Base-by-base conservation (phyloP, 2,329 filamentous ascomycete genomes). In the Botrytis galanthina region DNA sequence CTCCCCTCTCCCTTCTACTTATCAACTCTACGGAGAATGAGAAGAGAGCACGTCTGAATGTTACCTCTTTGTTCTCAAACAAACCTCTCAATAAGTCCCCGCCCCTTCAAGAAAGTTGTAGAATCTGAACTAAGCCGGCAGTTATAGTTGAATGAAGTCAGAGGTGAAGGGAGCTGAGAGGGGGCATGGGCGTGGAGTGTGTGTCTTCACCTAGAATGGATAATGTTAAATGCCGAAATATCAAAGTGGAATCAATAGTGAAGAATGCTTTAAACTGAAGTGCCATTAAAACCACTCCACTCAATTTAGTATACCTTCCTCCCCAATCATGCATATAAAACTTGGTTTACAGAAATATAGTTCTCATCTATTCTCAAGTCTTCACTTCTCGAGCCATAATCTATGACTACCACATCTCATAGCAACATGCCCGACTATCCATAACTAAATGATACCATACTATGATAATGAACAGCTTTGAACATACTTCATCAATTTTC, bases 11-110 rank as follows among this genome's bases (percentile, higher is more conserved):
- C 22, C 26, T 51, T 51, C 4, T 0, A 51, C 48, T n/a, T 4
- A 10, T n/a, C 3, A 14, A 5, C 1, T 14, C 10, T 7, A 10
- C 1, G 4, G 26, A 5, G 10, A n/a, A n/a, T 2, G 48, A 51
- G 26, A 51, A n/a, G 16, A n/a, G 48, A n/a, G 4, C 14, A 51
- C 26, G 1, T 51, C 48, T n/a, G 26, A 51, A n/a, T 10, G 26
- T 14, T 51, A n/a, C 9, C 22, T n/a, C 1, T 7, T 51, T 10
- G 48, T n/a, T 0, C 4, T 51, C 4, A 14, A 51, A 1, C 2
- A n/a, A 51, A 2, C 10, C 26, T 51, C 22, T 4, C 22, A 51
- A n/a, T 1, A n/a, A 1, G 14, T 7, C 10, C n/a, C 51, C 14
- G 1, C 3, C 14, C n/a, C 7, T 29, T 16, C 18, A 29, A 57